Evolutionary conservation across 2,329 filamentous ascomycete genomes (phyloP).

Genomic region (Aaosphaeria arxii): DNA sequence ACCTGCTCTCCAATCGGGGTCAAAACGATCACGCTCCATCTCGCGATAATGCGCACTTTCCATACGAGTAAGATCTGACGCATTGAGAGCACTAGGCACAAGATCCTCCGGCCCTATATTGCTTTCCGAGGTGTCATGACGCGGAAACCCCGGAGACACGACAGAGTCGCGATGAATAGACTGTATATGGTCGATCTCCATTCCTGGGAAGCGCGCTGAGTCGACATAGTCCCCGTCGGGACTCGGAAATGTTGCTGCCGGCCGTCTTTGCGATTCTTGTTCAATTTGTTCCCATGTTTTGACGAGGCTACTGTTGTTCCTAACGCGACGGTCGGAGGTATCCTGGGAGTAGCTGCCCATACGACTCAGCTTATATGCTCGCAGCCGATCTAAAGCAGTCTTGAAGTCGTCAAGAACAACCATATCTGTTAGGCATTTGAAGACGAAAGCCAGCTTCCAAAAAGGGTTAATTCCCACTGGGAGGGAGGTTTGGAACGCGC

Average conservation of each 20-base stretch:
- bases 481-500: slow-evolving; percentile 38
- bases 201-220: slow-evolving; percentile 23
- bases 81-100: slow-evolving; percentile 24
- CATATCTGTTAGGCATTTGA: slow-evolving; percentile 66
- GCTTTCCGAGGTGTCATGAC: slow-evolving; percentile 6
- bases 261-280: slow-evolving; percentile 14
- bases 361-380: slow-evolving; percentile 43
- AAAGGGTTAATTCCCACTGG: slow-evolving; percentile 63
- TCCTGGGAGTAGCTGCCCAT: slow-evolving; percentile 36
- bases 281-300: slow-evolving; percentile 34
- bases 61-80: slow-evolving; percentile 11
- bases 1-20: not conserved
- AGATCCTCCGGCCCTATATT: slow-evolving; percentile 26
- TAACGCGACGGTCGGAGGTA: slow-evolving; percentile 29
- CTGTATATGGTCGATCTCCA: slow-evolving; percentile 16
- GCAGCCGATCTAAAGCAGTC: slow-evolving; percentile 50
- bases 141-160: slow-evolving; percentile 15
- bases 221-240: slow-evolving; percentile 31
- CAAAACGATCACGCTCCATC: not conserved
- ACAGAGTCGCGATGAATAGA: slow-evolving; percentile 24
- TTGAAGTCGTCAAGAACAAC: slow-evolving; percentile 69
- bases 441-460: slow-evolving; percentile 63
- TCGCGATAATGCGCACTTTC: slow-evolving; percentile 10
- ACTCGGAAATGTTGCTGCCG: slow-evolving; percentile 10
- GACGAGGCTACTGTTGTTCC: slow-evolving; percentile 26